These are phyloP conservation scores for Fusarium chaquense DNA, from an alignment of 2,329 filamentous ascomycete species.

Conservation along the genomic window DNA sequence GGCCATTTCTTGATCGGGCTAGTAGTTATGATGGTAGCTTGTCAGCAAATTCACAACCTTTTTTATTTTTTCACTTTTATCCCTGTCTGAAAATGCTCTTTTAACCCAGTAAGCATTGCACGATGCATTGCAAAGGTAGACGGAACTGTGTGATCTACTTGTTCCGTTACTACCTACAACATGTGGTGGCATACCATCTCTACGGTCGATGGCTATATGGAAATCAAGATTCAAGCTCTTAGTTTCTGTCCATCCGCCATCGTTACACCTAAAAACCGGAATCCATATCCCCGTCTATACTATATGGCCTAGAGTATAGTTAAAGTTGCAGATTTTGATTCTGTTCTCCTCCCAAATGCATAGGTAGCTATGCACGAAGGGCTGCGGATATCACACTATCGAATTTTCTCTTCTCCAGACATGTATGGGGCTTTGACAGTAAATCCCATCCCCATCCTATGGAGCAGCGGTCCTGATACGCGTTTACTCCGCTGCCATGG, in stretches of 20 bases:
- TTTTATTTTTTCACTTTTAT: background rate
- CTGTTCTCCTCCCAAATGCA: background rate
- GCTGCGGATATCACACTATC: background rate
- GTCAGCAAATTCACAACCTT: background rate
- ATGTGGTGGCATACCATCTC: background rate
- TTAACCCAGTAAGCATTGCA: background rate
- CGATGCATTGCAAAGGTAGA: background rate
- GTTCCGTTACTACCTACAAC: background rate
- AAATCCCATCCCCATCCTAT: conserved; percentile 25
- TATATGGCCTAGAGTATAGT: background rate
- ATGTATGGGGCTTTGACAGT: conserved; percentile 7
- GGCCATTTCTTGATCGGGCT: conserved; percentile 28
- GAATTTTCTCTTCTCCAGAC: conserved; percentile 7
- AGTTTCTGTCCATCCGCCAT: background rate
- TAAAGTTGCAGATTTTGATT: background rate
- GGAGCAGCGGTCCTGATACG: conserved; percentile 25
- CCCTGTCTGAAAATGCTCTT: background rate
- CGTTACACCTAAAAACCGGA: conserved; percentile 3
- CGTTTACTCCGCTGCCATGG: conserved; percentile 24
- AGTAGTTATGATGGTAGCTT: background rate
- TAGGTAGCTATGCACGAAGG: background rate
- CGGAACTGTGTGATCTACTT: background rate
- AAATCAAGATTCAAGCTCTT: background rate
- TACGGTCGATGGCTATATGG: background rate
- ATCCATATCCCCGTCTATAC: conserved; percentile 4